A percentile compares a stretch with the other conserved stretches of the same genome.
Evolutionary conservation across 2,329 filamentous ascomycete species (phyloP).

Genomic region (Aspergillus pseudoviridinutans): DNA sequence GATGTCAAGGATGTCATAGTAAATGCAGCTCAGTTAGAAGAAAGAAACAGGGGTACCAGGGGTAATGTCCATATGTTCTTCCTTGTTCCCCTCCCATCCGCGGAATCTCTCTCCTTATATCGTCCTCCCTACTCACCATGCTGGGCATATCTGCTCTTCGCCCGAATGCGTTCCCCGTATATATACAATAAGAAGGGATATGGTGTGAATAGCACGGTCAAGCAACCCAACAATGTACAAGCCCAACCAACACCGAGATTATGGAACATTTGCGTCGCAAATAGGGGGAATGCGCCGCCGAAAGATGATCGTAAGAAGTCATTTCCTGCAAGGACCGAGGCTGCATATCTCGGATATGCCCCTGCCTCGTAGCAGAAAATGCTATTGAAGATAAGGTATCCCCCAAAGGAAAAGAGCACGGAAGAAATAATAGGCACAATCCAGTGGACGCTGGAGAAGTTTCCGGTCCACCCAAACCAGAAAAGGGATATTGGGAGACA

Average conservation of each 20-base stretch:
- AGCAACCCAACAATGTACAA: slow-evolving; percentile 29
- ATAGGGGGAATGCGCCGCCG: slow-evolving; percentile 31
- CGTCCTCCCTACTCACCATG: no score
- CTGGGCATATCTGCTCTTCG: no score
- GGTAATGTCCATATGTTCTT: no score
- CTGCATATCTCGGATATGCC: slow-evolving; percentile 24
- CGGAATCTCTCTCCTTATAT: no score
- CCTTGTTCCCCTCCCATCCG: no score
- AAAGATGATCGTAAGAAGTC: slow-evolving; percentile 30
- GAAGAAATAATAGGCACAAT: slow-evolving; percentile 19
- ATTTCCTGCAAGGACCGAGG: slow-evolving; percentile 33
- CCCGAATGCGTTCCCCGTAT: no score
- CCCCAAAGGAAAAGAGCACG: slow-evolving; percentile 24
- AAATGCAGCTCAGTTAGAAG: no score
- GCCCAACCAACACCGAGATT: slow-evolving; percentile 34
- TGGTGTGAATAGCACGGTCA: no score
- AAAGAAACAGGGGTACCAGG: no score
- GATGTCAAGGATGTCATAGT: no score
- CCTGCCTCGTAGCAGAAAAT: slow-evolving; percentile 34
- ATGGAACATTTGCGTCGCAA: slow-evolving; percentile 31
- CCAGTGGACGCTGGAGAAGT: slow-evolving; percentile 24
- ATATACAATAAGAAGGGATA: no score
- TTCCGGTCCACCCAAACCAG: slow-evolving; percentile 33
- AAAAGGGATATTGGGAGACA: slow-evolving; percentile 32
- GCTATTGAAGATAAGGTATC: slow-evolving; percentile 27